Conservation (phyloP, 2,329 filamentous ascomycete species). For the Exophiala oligosperma region DNA sequence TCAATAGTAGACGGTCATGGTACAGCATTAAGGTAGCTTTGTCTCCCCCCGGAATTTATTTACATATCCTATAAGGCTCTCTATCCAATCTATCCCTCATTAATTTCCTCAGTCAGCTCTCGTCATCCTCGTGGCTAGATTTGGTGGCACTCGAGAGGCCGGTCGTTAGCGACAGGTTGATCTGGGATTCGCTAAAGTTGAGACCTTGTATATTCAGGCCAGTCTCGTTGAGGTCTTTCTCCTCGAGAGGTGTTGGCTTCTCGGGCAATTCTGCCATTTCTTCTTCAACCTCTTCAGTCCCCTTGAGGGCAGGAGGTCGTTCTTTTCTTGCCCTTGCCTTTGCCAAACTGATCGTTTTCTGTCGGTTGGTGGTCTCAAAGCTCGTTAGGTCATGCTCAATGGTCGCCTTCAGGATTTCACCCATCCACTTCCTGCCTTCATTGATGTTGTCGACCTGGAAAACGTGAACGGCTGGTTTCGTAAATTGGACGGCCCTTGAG, state of each 20-base stretch:
- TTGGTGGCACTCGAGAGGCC: neutral
- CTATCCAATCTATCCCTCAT: neutral
- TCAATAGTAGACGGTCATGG: neutral
- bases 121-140: conserved; percentile 7
- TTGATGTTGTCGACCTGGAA: conserved; percentile 92
- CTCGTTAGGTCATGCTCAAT: conserved; percentile 84
- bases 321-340: conserved; percentile 88
- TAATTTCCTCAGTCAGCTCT: neutral
- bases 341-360: conserved; percentile 89
- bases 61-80: neutral
- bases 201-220: conserved; percentile 26
- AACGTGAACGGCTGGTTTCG: conserved; percentile 94
- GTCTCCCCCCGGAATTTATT: conserved; percentile 1
- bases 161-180: conserved; percentile 17
- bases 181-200: conserved; percentile 19
- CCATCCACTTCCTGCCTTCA: conserved; percentile 95
- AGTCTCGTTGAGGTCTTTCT: conserved; percentile 15
- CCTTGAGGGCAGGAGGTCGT: conserved; percentile 85
- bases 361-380: conserved; percentile 83
- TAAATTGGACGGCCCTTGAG: conserved; percentile 92
- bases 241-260: conserved; percentile 11
- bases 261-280: conserved; percentile 14
- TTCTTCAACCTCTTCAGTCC: conserved; percentile 31
- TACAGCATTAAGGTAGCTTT: too few species aligned
- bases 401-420: conserved; percentile 96